A percentile compares a stretch with the other conserved stretches of the same genome.
These are phyloP conservation scores for Saturnispora kantuleensis DNA, from an alignment of 805 yeast genomes.

Conservation along the genomic window DNA sequence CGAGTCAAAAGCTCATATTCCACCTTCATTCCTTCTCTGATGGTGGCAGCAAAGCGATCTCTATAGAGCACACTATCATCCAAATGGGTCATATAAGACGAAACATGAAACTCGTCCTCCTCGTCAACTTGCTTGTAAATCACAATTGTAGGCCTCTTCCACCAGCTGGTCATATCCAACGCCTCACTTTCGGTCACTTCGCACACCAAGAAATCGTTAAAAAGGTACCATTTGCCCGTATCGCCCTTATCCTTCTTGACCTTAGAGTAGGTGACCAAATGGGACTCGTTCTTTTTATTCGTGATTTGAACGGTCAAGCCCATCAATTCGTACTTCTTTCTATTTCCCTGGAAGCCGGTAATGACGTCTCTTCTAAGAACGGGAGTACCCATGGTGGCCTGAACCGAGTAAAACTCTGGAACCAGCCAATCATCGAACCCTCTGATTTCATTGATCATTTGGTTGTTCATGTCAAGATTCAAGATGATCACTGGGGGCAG, in stretches of 20 bases:
- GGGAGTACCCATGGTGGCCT: conserved; percentile 22
- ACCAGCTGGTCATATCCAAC: conserved; percentile 54
- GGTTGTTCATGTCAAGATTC: conserved; percentile 45
- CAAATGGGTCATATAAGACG: conserved; percentile 42
- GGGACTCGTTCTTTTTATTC: conserved; percentile 44
- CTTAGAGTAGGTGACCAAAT: conserved; percentile 39
- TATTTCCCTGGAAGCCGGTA: conserved; percentile 15
- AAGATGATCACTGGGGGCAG: conserved; percentile 59
- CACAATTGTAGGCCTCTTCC: conserved; percentile 77
- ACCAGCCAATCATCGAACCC: conserved; percentile 48
- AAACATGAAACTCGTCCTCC: conserved; percentile 33
- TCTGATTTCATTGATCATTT: conserved; percentile 45
- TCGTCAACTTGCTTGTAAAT: conserved; percentile 48
- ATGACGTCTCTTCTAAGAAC: conserved; percentile 19
- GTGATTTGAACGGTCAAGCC: conserved; percentile 65
- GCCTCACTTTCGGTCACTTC: conserved; percentile 71
- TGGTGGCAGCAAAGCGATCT: conserved; percentile 64
- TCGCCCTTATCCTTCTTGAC: conserved; percentile 12
- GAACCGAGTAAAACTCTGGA: conserved; percentile 41
- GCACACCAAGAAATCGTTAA: conserved; percentile 85
- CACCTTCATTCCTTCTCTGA: conserved; percentile 43
- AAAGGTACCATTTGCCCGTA: conserved; percentile 54
- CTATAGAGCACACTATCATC: conserved; percentile 59
- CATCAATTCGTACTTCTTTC: conserved; percentile 44
- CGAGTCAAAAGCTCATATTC: conserved; percentile 63